Conservation (phyloP, 257 asterid species). For the Salvia miltiorrhiza region DNA sequence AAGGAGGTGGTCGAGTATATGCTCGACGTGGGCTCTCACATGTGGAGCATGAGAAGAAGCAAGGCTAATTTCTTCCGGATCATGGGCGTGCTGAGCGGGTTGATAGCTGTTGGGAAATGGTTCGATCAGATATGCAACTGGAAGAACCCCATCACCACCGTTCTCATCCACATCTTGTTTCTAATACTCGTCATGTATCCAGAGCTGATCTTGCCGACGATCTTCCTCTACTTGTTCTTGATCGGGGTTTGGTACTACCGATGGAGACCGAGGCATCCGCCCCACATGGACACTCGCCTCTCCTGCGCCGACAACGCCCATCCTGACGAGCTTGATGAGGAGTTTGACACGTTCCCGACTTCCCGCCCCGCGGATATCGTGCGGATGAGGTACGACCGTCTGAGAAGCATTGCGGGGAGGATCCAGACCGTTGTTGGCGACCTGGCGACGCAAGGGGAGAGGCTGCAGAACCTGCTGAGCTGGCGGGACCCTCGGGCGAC, state of each 20-base stretch:
- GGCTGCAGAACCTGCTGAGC: constrained; percentile 63
- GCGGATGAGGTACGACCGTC: constrained; percentile 68
- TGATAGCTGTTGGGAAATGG: constrained; percentile 61
- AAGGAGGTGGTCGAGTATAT: constrained; percentile 75
- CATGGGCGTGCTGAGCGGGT: constrained; percentile 58
- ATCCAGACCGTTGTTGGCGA: constrained; percentile 75
- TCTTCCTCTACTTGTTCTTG: constrained; percentile 60
- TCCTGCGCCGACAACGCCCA: constrained; percentile 61
- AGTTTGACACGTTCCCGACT: constrained; percentile 66
- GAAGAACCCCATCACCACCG: constrained; percentile 70
- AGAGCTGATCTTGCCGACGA: constrained; percentile 54
- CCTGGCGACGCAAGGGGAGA: constrained; percentile 79
- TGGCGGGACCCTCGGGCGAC: constrained; percentile 86
- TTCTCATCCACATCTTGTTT: constrained; percentile 61
- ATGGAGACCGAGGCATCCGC: constrained; percentile 72
- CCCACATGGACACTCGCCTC: constrained; percentile 67
- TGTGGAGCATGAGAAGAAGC: constrained; percentile 86
- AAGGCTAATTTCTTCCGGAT: constrained; percentile 65
- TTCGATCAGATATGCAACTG: constrained; percentile 68
- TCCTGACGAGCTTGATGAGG: constrained; percentile 70
- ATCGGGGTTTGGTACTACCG: constrained; percentile 71
- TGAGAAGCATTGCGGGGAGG: constrained; percentile 68
- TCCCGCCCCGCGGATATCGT: constrained; percentile 53
- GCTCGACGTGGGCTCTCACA: constrained; percentile 72
- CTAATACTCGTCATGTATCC: constrained; percentile 67